A percentile compares a stretch with the other conserved stretches of the same genome.
phyloP scores from a whole-genome alignment of 257 asterid genomes.

The Solanum bukasovii region DNA sequence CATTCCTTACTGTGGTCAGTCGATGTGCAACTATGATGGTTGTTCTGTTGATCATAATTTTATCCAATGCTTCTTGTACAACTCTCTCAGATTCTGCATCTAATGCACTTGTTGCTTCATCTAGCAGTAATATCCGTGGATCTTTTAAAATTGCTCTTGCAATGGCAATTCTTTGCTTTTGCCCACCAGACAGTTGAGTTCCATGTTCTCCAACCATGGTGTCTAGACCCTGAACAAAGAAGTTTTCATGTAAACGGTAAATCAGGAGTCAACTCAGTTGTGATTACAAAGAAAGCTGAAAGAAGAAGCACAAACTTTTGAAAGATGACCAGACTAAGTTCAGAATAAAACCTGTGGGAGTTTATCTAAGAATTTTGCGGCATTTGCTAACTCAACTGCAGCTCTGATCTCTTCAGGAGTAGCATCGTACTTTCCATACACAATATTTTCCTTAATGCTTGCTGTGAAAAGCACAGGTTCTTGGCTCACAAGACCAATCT shows the following conservation, averaged over 20 bases:
- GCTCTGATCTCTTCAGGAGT: conserved; percentile 48
- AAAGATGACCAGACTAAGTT: neutral
- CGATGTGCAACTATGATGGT: conserved; percentile 83
- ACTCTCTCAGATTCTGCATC: conserved; percentile 87
- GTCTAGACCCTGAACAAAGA: conserved; percentile 44
- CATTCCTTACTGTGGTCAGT: conserved; percentile 66
- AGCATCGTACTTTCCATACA: conserved; percentile 66
- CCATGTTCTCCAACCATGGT: conserved; percentile 84
- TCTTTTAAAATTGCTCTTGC: conserved; percentile 77
- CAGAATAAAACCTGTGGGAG: conserved; percentile 48
- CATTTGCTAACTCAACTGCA: conserved; percentile 68
- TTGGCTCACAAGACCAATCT: conserved; percentile 81
- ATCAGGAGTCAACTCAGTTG: neutral
- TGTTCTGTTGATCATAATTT: conserved; percentile 71
- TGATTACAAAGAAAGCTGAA: neutral
- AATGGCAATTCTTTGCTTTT: conserved; percentile 79
- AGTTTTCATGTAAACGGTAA: neutral
- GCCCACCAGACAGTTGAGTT: conserved; percentile 90
- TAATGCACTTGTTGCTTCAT: conserved; percentile 84
- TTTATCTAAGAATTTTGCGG: conserved; percentile 68
- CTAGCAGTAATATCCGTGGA: conserved; percentile 67
- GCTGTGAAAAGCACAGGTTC: conserved; percentile 69
- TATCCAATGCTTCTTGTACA: conserved; percentile 78
- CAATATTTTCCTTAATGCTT: conserved; percentile 68
- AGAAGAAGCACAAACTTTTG: neutral